Evolutionary conservation across 805 yeast genomes (phyloP).

Genomic region (Wickerhamiella bombiphila): DNA sequence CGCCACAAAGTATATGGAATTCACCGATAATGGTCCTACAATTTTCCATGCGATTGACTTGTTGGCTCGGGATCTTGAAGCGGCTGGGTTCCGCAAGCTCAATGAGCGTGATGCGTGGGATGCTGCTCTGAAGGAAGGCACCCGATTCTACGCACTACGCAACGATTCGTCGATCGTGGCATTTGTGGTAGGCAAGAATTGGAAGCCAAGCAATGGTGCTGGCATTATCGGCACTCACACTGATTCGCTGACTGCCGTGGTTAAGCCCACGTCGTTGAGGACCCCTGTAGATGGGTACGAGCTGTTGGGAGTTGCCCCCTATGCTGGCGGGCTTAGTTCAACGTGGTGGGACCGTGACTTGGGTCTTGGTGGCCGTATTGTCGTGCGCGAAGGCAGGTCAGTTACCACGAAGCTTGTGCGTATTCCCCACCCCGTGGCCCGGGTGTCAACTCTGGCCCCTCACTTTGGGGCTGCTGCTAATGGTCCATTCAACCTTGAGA

Average conservation of each 20-base stretch:
- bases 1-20: slow-evolving; percentile 40
- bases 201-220: slow-evolving; percentile 47
- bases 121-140: slow-evolving; percentile 28
- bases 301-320: slow-evolving; percentile 69
- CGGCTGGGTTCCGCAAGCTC: slow-evolving; percentile 49
- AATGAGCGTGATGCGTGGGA: slow-evolving; percentile 49
- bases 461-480: slow-evolving; percentile 62
- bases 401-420: slow-evolving; percentile 26
- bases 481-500: slow-evolving; percentile 66
- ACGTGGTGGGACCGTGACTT: slow-evolving; percentile 64
- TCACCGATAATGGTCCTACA: slow-evolving; percentile 61
- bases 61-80: slow-evolving; percentile 34
- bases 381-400: slow-evolving; percentile 31
- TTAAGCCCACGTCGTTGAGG: slow-evolving; percentile 61
- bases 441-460: slow-evolving; percentile 73
- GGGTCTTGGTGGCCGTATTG: slow-evolving; percentile 67
- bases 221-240: slow-evolving; percentile 65
- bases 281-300: slow-evolving; percentile 56
- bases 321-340: slow-evolving; percentile 39
- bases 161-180: slow-evolving; percentile 58
- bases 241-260: slow-evolving; percentile 51
- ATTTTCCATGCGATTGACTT: slow-evolving; percentile 53
- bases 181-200: slow-evolving; percentile 50
- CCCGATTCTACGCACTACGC: slow-evolving; percentile 47
- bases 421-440: slow-evolving; percentile 39